These are phyloP conservation scores for Ceratobasidium sp. DNA, from an alignment of 1,284 basidiomycete genomes.

Conservation along the genomic window DNA sequence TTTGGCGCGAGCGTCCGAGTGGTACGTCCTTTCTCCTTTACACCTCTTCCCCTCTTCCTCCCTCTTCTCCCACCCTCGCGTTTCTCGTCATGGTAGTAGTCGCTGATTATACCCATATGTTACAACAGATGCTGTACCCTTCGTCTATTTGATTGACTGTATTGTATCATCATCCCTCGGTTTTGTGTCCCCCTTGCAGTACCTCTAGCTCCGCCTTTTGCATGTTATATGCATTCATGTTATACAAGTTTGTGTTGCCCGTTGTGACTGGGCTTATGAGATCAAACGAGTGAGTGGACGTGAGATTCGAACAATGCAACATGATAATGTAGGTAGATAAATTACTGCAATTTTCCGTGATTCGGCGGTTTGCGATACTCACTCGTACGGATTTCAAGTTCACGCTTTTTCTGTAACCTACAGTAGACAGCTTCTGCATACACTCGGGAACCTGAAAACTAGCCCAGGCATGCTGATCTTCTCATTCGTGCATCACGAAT, in stretches of 20 bases:
- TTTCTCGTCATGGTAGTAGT: too few species aligned
- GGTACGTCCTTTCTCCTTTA: conserved; percentile 63
- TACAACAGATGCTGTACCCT: conserved; percentile 48
- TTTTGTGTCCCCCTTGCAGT: conserved; percentile 23
- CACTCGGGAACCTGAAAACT: too few species aligned
- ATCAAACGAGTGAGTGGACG: neutral
- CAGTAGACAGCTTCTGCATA: too few species aligned
- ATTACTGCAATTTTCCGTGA: too few species aligned
- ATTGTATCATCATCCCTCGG: conserved; percentile 31
- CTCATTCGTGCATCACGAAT: too few species aligned
- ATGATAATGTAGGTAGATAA: too few species aligned
- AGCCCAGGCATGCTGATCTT: too few species aligned
- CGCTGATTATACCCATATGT: too few species aligned
- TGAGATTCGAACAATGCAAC: neutral
- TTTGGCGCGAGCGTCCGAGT: conserved; percentile 97
- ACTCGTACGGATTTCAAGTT: too few species aligned
- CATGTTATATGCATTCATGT: conserved; percentile 43
- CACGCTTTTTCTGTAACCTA: too few species aligned
- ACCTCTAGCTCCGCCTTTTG: neutral
- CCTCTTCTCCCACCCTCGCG: too few species aligned
- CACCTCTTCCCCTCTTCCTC: conserved; percentile 27
- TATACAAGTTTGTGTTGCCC: conserved; percentile 15
- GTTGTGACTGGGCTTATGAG: conserved; percentile 16
- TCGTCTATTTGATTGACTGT: conserved; percentile 46
- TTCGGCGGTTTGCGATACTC: too few species aligned